Evolutionary conservation across 176 grass and related monocot genomes (phyloP).

Genomic region (Carex parvula): DNA sequence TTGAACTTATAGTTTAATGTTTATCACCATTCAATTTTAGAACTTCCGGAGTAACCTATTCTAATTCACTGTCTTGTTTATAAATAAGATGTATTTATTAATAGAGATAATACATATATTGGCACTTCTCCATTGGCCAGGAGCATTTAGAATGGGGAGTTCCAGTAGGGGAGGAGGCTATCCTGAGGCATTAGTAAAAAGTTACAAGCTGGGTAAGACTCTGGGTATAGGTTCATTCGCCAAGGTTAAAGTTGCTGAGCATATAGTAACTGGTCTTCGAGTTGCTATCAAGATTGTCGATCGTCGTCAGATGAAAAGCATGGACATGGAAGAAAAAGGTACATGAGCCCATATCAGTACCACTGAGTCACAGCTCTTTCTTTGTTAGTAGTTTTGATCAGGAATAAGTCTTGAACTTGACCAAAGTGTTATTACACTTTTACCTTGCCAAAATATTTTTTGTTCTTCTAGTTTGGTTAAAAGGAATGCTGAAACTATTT

Average conservation of each 20-base stretch:
- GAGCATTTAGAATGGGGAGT: slow-evolving; percentile 61
- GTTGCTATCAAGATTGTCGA: slow-evolving; percentile 95
- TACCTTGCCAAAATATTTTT: not conserved
- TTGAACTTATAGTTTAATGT: not conserved
- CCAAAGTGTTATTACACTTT: not conserved
- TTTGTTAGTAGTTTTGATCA: slow-evolving; percentile 13
- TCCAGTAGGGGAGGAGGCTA: slow-evolving; percentile 42
- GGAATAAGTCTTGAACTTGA: not conserved
- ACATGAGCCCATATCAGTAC: not conserved
- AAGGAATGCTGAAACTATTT: not conserved
- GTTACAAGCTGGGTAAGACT: slow-evolving; percentile 79
- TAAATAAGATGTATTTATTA: not conserved
- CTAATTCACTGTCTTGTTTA: not conserved
- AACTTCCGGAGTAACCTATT: not conserved
- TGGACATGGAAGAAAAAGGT: slow-evolving; percentile 97
- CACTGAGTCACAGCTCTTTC: not conserved
- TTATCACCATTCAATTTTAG: not conserved
- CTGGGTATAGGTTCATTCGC: slow-evolving; percentile 90
- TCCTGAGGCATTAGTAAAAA: slow-evolving; percentile 54
- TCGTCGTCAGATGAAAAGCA: slow-evolving; percentile 65
- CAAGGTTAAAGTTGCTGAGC: slow-evolving; percentile 93
- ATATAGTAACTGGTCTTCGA: slow-evolving; percentile 69
- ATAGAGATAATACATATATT: not conserved
- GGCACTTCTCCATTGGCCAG: slow-evolving; percentile 11
- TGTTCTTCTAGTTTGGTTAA: not conserved